Evolutionary conservation across 2,329 filamentous ascomycete genomes (phyloP).

Genomic region (Nothopassalora personata): DNA sequence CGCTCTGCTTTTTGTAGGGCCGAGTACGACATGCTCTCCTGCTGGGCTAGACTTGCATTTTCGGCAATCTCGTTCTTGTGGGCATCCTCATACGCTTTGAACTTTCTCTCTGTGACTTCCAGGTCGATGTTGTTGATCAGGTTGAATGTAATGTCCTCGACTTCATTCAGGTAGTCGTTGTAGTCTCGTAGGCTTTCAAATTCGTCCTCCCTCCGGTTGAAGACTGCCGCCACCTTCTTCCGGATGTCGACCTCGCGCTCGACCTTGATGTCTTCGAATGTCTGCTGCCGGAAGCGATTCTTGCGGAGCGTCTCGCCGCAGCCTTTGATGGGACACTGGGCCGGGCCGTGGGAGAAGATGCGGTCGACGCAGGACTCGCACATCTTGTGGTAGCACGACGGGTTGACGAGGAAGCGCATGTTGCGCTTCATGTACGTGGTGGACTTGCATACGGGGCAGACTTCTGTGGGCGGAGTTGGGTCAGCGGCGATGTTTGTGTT

Average conservation of each 20-base stretch:
- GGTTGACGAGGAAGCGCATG: conserved; percentile 94
- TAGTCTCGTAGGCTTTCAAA: conserved; percentile 78
- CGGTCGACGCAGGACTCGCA: conserved; percentile 93
- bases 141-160: conserved; percentile 86
- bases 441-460: conserved; percentile 96
- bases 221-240: conserved; percentile 65
- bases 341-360: conserved; percentile 86
- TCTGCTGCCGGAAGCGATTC: conserved; percentile 77
- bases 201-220: conserved; percentile 86
- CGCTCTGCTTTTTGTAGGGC: conserved; percentile 54
- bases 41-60: conserved; percentile 45
- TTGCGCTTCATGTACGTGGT: conserved; percentile 90
- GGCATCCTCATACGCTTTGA: conserved; percentile 66
- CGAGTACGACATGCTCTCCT: conserved; percentile 45
- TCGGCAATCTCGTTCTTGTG: conserved; percentile 57
- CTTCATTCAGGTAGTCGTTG: conserved; percentile 91
- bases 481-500: conserved; percentile 15
- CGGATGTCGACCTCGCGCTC: conserved; percentile 94
- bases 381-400: conserved; percentile 99
- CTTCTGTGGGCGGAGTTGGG: conserved; percentile 48
- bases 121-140: conserved; percentile 68
- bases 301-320: conserved; percentile 84
- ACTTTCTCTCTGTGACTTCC: conserved; percentile 54
- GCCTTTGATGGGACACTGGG: conserved; percentile 83
- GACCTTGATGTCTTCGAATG: conserved; percentile 80